Base-by-base conservation (phyloP, 1,139 yeast species). In the Pichia norvegensis region DNA sequence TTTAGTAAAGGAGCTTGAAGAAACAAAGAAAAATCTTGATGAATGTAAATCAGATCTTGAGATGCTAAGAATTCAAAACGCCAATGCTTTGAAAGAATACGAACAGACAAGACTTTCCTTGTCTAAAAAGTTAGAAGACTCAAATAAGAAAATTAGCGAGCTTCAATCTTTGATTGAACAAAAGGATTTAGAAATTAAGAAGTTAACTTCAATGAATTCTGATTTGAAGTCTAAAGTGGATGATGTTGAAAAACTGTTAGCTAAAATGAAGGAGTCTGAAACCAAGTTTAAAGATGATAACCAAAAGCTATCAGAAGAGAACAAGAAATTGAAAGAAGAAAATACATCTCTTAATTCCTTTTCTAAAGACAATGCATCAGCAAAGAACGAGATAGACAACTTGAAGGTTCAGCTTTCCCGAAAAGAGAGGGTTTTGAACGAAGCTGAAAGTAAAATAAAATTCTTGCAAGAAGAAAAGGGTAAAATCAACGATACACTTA, bases 381-480 rank as follows among this genome's bases (percentile, higher is more conserved):
- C 42, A 55, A 65, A 48, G 55, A 49, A 41, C 56, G 68, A 52
- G 58, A 50, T 53, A 51, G 62, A 50, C 57, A 64, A 56, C 55
- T 58, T 44, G 59, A 58, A 55, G 42, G 46, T 56, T 1, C 53
- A 59, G 8, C 31, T 62, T 10, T 41, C 55, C 1, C 54, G 55
- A 33, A 62, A 57, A 37, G 63, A 61, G 36, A 56, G 52, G 38
- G 39, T 46, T 6, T 27, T 57, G 17, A 38, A 41, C 17, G 66
- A 62, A 40, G 55, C 55, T n/a, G 59, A 57, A 27, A 55, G 46
- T 33, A 55, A 56, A n/a, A 55, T 76, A 14, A 64, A 64, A 16
- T 67, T 63, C 4, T 56, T 77, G 20, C 68, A 68, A 36, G 63
- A 61, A 16, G 73, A 72, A 46, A 70, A 68, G 48, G 64, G 66